A percentile compares a stretch with the other conserved stretches of the same genome.
These are phyloP conservation scores for Aspergillus saccharolyticus DNA, from an alignment of 495 filamentous ascomycete genomes.

Conservation along the genomic window DNA sequence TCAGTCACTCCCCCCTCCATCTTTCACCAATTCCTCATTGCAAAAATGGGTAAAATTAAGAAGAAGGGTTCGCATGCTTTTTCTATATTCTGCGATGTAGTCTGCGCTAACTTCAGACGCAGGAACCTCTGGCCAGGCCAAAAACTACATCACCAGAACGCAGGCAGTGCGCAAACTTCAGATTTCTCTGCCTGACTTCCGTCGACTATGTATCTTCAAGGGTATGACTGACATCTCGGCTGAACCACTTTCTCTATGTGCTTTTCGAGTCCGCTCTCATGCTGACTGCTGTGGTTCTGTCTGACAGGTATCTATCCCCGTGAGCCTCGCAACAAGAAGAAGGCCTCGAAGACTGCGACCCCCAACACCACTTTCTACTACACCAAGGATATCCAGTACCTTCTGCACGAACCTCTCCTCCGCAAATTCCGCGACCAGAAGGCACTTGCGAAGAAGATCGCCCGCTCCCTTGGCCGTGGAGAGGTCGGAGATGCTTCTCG, in stretches of 20 bases:
- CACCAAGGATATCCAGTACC: conserved; percentile 96
- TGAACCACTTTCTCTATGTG: not conserved
- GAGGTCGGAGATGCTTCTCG: conserved; percentile 81
- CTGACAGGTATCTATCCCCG: conserved; percentile 82
- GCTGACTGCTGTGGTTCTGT: not conserved
- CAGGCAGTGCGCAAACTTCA: conserved; percentile 97
- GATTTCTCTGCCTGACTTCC: conserved; percentile 93
- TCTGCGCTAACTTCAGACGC: conserved; percentile 5
- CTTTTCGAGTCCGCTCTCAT: not conserved
- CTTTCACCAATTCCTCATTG: conserved; percentile 12
- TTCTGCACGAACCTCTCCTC: conserved; percentile 94
- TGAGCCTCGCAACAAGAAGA: conserved; percentile 94
- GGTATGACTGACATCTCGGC: conserved; percentile 40
- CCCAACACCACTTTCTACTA: conserved; percentile 97
- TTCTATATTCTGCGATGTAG: not conserved
- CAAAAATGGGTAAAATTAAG: conserved; percentile 77
- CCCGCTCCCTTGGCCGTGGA: conserved; percentile 80
- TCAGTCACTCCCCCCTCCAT: conserved; percentile 21
- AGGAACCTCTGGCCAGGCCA: conserved; percentile 88
- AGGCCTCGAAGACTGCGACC: conserved; percentile 85
- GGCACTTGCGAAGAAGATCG: conserved; percentile 92
- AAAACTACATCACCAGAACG: conserved; percentile 96
- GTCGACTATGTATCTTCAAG: conserved; percentile 98
- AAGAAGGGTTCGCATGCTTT: conserved; percentile 65
- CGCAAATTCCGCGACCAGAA: conserved; percentile 97